A percentile compares a stretch with the other conserved stretches of the same genome.
Evolutionary conservation across 1,139 yeast genomes (phyloP).

Genomic region (Geotrichum restrictum): DNA sequence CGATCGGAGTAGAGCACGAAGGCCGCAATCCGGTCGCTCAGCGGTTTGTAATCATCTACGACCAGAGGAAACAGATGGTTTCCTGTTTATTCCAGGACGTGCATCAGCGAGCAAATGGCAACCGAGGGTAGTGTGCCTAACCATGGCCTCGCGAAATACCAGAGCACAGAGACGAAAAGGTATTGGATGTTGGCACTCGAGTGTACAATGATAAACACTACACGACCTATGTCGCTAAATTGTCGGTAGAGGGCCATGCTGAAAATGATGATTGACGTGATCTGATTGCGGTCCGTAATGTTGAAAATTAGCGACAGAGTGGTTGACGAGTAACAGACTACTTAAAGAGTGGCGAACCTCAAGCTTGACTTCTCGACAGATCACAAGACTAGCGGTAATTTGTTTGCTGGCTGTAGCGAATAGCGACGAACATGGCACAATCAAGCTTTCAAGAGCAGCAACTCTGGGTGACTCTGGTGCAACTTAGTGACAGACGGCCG

Average conservation of each 20-base stretch:
- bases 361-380: no score
- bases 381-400: no score
- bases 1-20: slow-evolving; percentile 66
- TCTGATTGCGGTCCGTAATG: no score
- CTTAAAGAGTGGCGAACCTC: no score
- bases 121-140: slow-evolving; percentile 62
- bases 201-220: slow-evolving; percentile 28
- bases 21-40: slow-evolving; percentile 45
- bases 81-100: slow-evolving; percentile 62
- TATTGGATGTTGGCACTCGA: slow-evolving; percentile 60
- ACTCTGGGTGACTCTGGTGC: no score
- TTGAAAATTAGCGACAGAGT: no score
- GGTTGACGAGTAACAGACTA: no score
- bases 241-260: slow-evolving; percentile 67
- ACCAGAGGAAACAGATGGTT: slow-evolving; percentile 65
- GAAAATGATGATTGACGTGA: no score
- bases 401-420: no score
- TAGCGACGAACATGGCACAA: no score
- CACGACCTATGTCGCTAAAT: slow-evolving; percentile 30
- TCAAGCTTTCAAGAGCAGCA: no score
- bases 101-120: slow-evolving; percentile 66
- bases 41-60: slow-evolving; percentile 45
- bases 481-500: no score
- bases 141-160: slow-evolving; percentile 54
- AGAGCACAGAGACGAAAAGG: slow-evolving; percentile 52